Evolutionary conservation across 2,329 filamentous ascomycete species (phyloP), one percentile per base, ranked within the genome.

Genomic region (Fusarium lyarnte): DNA sequence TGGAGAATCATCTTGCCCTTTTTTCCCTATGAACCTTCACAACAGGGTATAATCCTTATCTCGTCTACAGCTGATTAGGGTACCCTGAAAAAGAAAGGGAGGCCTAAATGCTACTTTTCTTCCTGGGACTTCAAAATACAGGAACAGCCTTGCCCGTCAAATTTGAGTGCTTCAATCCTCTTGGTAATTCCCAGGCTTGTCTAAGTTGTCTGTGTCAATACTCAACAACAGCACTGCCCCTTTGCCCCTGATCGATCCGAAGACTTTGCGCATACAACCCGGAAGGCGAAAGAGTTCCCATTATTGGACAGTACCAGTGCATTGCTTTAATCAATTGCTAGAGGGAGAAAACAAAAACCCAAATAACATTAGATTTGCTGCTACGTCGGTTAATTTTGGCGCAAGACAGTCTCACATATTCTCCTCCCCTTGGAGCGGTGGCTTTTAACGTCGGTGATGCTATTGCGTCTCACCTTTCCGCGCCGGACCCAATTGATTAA

Each of bases 391-490:
- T 5, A 2, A 16, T 3, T 14, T 21, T 21, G 12, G 21, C 21
- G 27, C 5, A 21, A 4, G 21, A 8, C 17, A 27, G 23, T 4
- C 10, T 27, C 5, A 5, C 5, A 1, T 27, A 10, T 21, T 45
- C 23, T 21, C 17, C 16, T 11, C 25, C 25, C 27, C 4, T 16
- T 16, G 13, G 21, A 4, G 6, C 3, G 6, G 11, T 47, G 3
- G 23, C 0, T 23, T 13, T 19, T 7, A 3, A 11, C 5, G 14
- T 8, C 5, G 9, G 4, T 6, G 11, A 11, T 10, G 2, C 3
- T 23, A 2, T 13, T 33, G 21, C 16, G 16, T 49, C 16, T 23
- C 8, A 5, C 2, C 11, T 13, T 0, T 23, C 19, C n/a, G 21
- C 16, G 16, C 5, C 6, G 16, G 4, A 2, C n/a, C 5, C 21